Base-by-base conservation (phyloP, 371 early-diverging fungal species). In the Apophysomyces elegans region DNA sequence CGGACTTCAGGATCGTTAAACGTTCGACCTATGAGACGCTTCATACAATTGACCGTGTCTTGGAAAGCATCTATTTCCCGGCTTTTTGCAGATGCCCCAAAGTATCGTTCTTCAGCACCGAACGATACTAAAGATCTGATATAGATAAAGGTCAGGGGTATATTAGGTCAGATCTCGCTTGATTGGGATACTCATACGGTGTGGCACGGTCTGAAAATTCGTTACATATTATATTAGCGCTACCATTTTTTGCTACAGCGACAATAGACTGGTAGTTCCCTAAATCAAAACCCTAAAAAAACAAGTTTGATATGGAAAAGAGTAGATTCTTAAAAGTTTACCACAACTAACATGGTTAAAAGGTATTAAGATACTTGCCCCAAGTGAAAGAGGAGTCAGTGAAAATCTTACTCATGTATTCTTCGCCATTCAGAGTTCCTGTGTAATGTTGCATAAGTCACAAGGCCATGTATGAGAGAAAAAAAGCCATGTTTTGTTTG, bases 241-340 rank as follows among this genome's bases (percentile, higher is more conserved):
- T 96, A 71, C 96, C 90, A 84, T 96, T 96, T 73, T 96, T 84
- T 47, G 96, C 98, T 45, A 96, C 95, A 62, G 98, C 97, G 65
- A 97, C 92, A 64, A 94, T 88, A 69, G 95, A 90, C 76, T 95
- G 91, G 70, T 94, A 80, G 81, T 90, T 96, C 65, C 98, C 98
- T 78, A 97, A 88, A 85, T 97, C 98, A 82, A 97, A 91, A 75
- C 97, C 97, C 75, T 74, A 60, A 21, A 7, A 35, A 5, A 8
- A 21, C 16, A 13, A 8, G n/a, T 50, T 18, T n/a, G 21, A 50
- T 50, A 50, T n/a, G 54, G 9, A 21, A 5, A 32, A 21, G 37
- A 13, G 45, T 32, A 32, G 14, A 26, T 38, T 13, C 26, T n/a
- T 6, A n/a, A 7, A 39, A 21, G 4, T 76, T 74, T 80, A 80